Evolutionary conservation across 2,329 filamentous ascomycete species (phyloP).

Genomic region (Rhinocladiella mackenziei): DNA sequence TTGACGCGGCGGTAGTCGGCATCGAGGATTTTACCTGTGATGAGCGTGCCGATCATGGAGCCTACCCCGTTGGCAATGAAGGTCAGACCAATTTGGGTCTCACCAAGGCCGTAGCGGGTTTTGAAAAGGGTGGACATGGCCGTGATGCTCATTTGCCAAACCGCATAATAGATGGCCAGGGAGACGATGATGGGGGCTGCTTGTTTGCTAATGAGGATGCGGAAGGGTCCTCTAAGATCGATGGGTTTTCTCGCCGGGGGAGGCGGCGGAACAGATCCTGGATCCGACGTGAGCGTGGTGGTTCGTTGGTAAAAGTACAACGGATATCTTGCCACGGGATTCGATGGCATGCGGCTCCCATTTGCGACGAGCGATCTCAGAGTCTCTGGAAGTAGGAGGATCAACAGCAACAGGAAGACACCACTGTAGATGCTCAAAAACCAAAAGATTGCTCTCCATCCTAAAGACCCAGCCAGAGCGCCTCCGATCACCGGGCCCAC

Average conservation of each 20-base stretch:
- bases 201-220: conserved; percentile 46
- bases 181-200: conserved; percentile 47
- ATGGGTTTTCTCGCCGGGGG: conserved; percentile 35
- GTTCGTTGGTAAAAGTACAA: conserved; percentile 6
- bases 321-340: conserved; percentile 3
- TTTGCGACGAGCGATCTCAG: conserved; percentile 37
- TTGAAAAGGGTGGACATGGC: conserved; percentile 51
- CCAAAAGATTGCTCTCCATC: conserved; percentile 46
- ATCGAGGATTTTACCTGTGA: conserved; percentile 53
- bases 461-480: conserved; percentile 35
- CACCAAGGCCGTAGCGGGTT: conserved; percentile 41
- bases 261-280: neutral
- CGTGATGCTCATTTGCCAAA: conserved; percentile 56
- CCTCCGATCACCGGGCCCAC: conserved; percentile 45
- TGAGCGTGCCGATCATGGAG: conserved; percentile 51
- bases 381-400: conserved; percentile 41
- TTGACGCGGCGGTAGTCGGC: conserved; percentile 42
- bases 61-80: conserved; percentile 56
- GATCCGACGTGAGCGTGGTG: neutral
- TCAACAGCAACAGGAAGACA: conserved; percentile 34
- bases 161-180: conserved; percentile 50
- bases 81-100: conserved; percentile 48
- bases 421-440: conserved; percentile 40
- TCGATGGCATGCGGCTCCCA: neutral
- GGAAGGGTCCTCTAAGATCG: conserved; percentile 45